Base-by-base conservation (phyloP, 2,329 filamentous ascomycete genomes). In the Ceratocystis lukuohia region DNA sequence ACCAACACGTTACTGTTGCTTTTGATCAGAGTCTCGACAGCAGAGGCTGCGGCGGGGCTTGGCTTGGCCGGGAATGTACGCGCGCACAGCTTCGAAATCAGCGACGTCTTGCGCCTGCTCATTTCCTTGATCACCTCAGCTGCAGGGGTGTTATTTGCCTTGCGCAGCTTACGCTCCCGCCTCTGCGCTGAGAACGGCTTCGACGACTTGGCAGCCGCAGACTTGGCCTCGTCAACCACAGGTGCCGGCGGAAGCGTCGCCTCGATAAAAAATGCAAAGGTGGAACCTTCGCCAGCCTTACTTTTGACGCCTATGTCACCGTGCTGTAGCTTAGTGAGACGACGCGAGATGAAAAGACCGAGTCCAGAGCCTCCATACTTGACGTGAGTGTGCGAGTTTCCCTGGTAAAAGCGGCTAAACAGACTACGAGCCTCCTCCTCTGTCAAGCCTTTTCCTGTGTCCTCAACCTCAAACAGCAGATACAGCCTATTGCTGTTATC, bases 341-440 rank as follows among this genome's bases (percentile, higher is more conserved):
- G 84, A 28, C 88, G 82, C 46, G 86, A 89, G 69, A 93, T 92
- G 74, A 91, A 93, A 0, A 93, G 78, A 0, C 89, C 89, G 0
- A 94, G 79, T 0, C 89, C 89, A 0, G 86, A 89, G 0, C 89
- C 89, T 25, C 89, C 89, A 70, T 93, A 91, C 70, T 89, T 84
- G 17, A 90, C 84, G 70, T 91, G 88, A 0, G 88, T 91, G 62
- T 84, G 83, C 1, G 88, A 86, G 25, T 84, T 89, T 0, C 88
- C 88, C 74, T 93, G 89, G 5, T 87, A 86, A 73, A 94, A 94
- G 25, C 88, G 83, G 70, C 90, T 84, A 74, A 93, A 94, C 0
- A 94, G 79, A 59, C 85, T 80, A 62, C 87, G 86, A 76, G 87
- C 89, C 72, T 91, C 88, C 66, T 86, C 82, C 3, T 84, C 80